Evolutionary conservation across 306 rosid species (phyloP).

Genomic region (Alnus glutinosa): DNA sequence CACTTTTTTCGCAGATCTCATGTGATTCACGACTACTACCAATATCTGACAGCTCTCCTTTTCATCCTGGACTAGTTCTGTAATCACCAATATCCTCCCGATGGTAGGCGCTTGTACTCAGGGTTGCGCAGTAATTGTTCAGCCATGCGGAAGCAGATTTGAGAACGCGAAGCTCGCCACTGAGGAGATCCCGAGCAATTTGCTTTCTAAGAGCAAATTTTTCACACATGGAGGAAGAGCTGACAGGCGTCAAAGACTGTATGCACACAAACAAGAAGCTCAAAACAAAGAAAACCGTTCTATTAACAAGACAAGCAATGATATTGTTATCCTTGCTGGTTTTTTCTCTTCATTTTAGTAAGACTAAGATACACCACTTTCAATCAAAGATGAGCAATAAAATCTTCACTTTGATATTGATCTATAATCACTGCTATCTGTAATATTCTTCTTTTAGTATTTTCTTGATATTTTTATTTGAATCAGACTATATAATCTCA

Average conservation of each 20-base stretch:
- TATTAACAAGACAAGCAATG: conserved; percentile 10
- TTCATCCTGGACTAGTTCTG: background rate
- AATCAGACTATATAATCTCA: background rate
- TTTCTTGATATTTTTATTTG: background rate
- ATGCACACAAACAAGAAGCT: conserved; percentile 12
- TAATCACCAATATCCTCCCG: background rate
- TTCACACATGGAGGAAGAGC: conserved; percentile 20
- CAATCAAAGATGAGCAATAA: background rate
- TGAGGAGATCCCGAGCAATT: conserved; percentile 66
- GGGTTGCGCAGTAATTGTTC: conserved; percentile 48
- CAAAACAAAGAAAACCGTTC: background rate
- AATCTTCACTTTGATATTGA: background rate
- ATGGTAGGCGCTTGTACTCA: conserved; percentile 5
- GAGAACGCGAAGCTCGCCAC: conserved; percentile 65
- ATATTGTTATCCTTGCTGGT: background rate
- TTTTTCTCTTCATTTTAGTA: background rate
- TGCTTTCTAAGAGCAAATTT: conserved; percentile 34
- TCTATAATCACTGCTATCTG: background rate
- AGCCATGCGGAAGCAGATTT: conserved; percentile 67
- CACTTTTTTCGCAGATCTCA: background rate
- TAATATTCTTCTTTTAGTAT: background rate
- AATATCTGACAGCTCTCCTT: background rate
- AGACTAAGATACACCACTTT: background rate
- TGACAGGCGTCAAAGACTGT: conserved; percentile 43
- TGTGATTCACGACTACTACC: background rate